These are phyloP conservation scores for Fusarium goolgardi DNA, from an alignment of 2,329 filamentous ascomycete genomes.

Conservation along the genomic window DNA sequence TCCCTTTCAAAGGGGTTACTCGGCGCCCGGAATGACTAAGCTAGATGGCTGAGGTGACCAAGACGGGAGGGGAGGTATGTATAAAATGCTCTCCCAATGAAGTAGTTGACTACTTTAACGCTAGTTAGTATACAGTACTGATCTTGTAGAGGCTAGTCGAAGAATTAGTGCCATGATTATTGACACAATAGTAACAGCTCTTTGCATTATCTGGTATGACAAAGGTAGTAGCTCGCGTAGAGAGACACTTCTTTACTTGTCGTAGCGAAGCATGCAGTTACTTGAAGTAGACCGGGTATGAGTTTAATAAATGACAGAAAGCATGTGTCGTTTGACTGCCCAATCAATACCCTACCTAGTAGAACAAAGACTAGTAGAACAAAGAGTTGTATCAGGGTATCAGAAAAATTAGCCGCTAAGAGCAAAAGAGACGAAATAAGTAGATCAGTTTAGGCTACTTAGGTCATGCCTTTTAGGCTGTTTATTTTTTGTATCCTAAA, in stretches of 20 bases:
- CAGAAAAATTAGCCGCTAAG: no score
- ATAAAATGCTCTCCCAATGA: neutral
- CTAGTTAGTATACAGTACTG: neutral
- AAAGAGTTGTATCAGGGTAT: neutral
- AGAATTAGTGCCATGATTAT: neutral
- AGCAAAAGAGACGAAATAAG: no score
- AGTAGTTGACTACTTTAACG: neutral
- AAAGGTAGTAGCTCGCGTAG: neutral
- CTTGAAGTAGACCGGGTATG: neutral
- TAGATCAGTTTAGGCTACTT: no score
- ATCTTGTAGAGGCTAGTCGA: neutral
- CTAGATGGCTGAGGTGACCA: neutral
- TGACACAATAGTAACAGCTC: neutral
- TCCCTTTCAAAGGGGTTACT: slow-evolving; percentile 37
- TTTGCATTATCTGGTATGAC: neutral
- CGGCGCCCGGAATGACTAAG: slow-evolving; percentile 38
- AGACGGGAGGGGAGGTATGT: neutral
- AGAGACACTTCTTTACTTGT: neutral
- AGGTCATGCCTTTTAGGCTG: no score
- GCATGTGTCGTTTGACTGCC: neutral
- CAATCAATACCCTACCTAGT: no score
- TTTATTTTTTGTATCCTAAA: no score
- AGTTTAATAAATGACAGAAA: neutral
- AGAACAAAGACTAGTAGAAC: neutral
- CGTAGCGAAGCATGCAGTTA: neutral